Conservation (phyloP, 2,329 filamentous ascomycete genomes). For the Chaetomiaceae sp. region DNA sequence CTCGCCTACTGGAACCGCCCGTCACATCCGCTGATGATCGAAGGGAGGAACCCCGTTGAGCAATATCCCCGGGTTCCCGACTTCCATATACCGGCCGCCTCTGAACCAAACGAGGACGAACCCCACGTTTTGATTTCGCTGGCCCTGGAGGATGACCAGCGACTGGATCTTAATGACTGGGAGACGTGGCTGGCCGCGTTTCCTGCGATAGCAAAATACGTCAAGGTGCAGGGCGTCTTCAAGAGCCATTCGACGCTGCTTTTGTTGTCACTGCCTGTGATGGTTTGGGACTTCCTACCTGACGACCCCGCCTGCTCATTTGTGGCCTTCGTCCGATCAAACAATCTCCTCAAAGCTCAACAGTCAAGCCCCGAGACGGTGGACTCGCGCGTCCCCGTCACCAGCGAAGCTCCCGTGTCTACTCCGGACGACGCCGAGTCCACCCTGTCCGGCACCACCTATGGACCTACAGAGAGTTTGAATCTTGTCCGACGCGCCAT, state of each 20-base stretch:
- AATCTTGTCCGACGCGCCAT: not conserved
- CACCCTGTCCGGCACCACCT: constrained; percentile 28
- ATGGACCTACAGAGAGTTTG: constrained; percentile 21
- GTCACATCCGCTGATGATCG: constrained; percentile 7
- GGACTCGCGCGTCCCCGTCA: constrained; percentile 19
- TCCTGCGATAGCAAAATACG: constrained; percentile 52
- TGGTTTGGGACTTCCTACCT: constrained; percentile 54
- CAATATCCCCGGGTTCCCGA: constrained; percentile 11
- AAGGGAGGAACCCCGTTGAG: constrained; percentile 11
- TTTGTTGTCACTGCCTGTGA: constrained; percentile 51
- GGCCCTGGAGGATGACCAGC: constrained; percentile 52
- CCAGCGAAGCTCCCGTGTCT: constrained; percentile 6
- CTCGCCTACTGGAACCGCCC: constrained; percentile 10
- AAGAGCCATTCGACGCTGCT: constrained; percentile 56
- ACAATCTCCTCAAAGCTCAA: constrained; percentile 39
- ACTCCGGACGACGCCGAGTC: constrained; percentile 24
- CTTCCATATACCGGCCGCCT: constrained; percentile 16
- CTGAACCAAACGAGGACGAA: constrained; percentile 47
- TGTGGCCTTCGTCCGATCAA: constrained; percentile 53
- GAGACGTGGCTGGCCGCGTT: constrained; percentile 51
- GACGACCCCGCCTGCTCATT: constrained; percentile 53
- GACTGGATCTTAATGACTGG: constrained; percentile 52
- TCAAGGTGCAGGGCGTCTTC: constrained; percentile 56
- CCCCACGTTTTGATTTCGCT: constrained; percentile 58
- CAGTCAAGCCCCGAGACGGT: not conserved